phyloP scores from a whole-genome alignment of 108 stramenopile species.

The Skeletonema marinoi region DNA sequence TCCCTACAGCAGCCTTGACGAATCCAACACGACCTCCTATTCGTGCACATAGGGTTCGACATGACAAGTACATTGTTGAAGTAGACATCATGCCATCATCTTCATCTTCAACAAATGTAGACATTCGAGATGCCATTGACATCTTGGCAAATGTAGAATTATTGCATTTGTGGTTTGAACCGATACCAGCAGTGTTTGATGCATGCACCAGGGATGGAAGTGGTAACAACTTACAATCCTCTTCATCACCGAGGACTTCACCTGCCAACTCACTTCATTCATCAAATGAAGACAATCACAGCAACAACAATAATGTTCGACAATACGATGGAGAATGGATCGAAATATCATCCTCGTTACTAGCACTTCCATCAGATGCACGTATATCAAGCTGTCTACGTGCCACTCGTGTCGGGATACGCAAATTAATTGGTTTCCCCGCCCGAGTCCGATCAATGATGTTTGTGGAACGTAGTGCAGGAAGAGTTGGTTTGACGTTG shows the following conservation, averaged over 20 bases:
- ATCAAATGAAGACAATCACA: not conserved
- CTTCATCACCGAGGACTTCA: constrained; percentile 5
- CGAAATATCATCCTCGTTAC: constrained; percentile 60
- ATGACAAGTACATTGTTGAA: constrained; percentile 39
- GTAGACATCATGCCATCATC: constrained; percentile 18
- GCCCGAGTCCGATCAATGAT: constrained; percentile 58
- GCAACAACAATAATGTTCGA: not conserved
- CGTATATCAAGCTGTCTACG: constrained; percentile 23
- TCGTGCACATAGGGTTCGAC: constrained; percentile 23
- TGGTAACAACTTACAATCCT: not conserved
- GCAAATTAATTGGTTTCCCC: constrained; percentile 43
- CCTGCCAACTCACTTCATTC: constrained; percentile 17
- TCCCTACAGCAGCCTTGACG: not conserved
- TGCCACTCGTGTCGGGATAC: constrained; percentile 18
- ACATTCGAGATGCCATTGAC: constrained; percentile 54
- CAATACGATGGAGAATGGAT: constrained; percentile 84
- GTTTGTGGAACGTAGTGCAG: constrained; percentile 69
- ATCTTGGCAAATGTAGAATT: constrained; percentile 63
- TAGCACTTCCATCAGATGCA: constrained; percentile 51
- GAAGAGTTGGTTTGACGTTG: constrained; percentile 63
- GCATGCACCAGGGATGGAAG: constrained; percentile 57
- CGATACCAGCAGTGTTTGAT: constrained; percentile 62
- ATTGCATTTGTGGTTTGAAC: constrained; percentile 73
- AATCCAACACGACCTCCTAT: constrained; percentile 8
- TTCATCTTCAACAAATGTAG: not conserved